Base-by-base conservation (phyloP, 192 early-diverging fungal genomes). In the Coemansia sp. region DNA sequence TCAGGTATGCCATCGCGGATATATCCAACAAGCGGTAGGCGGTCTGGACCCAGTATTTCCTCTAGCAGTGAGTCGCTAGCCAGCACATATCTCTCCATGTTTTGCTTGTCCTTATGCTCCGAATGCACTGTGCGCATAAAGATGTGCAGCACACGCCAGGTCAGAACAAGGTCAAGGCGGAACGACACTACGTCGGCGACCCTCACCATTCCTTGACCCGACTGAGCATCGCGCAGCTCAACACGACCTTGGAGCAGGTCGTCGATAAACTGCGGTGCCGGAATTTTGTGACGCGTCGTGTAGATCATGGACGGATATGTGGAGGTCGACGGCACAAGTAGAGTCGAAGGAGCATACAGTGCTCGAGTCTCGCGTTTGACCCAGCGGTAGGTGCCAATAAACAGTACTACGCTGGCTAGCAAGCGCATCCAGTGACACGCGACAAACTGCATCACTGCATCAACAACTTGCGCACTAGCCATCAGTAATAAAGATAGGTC, bases 261-360 rank as follows among this genome's bases (percentile, higher is more conserved):
- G 57, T 67, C 64, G 57, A 85, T 66, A 27, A 85, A 73, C 63
- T 64, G 68, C 41, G 74, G 73, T 2, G 62, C 75, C 6, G 78
- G 66, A 9, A 85, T 62, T 53, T 75, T 80, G 69, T 62, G 50
- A 7, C 66, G 66, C 7, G 61, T 63, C n/a, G 83, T 81, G 73
- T 85, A 85, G 2, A 44, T 34, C 54, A 51, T 57, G 16, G 78
- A 77, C 34, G 78, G 83, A 46, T 85, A 85, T 5, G 75, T 78
- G 11, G 83, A 85, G 0, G 83, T 81, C 4, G 83, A 78, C 9
- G 83, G 83, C 16, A 85, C 78, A 51, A 85, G 72, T 6, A 83
- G 54, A 6, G 69, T 19, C 13, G 75, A 72, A 10, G 80, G 80
- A 34, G 75, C 37, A 17, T 62, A 75, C 7, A 64, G 65, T 60